Percentiles rank a stretch among this genome's conserved stretches.
Evolutionary conservation across 2,329 filamentous ascomycete genomes (phyloP).

Genomic region (Fusarium annulatum): DNA sequence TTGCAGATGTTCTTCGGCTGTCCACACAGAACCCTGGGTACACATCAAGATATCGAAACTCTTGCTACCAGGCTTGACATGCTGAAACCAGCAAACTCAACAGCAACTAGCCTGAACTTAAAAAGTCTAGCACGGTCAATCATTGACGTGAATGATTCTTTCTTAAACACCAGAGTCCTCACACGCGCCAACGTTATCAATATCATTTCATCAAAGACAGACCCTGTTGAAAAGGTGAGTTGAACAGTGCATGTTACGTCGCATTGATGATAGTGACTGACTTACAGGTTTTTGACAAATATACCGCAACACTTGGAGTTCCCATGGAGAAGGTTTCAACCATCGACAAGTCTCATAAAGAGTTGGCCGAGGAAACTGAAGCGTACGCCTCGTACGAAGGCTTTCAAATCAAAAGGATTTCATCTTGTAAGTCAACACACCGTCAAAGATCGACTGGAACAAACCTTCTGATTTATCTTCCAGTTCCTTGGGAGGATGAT

Average conservation of each 20-base stretch:
- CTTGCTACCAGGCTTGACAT: not conserved
- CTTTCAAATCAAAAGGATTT: not conserved
- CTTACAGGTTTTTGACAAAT: not conserved
- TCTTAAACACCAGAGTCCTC: not conserved
- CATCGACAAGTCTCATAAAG: not conserved
- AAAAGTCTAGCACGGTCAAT: not conserved
- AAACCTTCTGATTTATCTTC: no score
- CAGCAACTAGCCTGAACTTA: not conserved
- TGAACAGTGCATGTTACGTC: rapidly evolving
- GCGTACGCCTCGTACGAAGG: not conserved
- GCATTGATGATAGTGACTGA: not conserved
- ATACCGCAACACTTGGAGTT: not conserved
- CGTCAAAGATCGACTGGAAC: rapidly evolving
- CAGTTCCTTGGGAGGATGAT: not conserved
- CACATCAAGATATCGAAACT: not conserved
- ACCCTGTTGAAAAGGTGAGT: not conserved
- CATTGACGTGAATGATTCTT: not conserved
- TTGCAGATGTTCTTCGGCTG: conserved; percentile 7
- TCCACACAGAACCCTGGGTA: not conserved
- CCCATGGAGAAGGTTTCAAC: not conserved
- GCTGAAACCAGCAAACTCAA: not conserved
- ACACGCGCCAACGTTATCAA: not conserved
- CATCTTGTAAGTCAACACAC: not conserved
- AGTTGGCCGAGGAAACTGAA: not conserved
- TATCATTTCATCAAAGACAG: not conserved